phyloP scores from a whole-genome alignment of 2,329 filamentous ascomycete genomes.

The Talaromyces piceae region DNA sequence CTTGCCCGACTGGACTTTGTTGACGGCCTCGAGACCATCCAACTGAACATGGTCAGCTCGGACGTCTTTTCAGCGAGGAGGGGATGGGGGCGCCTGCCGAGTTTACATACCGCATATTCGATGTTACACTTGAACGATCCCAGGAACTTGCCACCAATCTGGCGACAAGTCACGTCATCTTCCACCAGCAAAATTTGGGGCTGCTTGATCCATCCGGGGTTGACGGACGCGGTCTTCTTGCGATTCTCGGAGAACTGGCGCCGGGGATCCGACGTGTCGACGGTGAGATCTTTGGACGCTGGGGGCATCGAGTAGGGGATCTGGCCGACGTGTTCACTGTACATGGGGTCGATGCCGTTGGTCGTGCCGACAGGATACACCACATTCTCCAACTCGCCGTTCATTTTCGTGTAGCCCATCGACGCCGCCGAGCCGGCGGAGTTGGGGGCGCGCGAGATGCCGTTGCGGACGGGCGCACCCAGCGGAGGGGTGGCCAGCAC shows the following conservation, averaged over 20 bases:
- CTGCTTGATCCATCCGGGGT: conserved; percentile 58
- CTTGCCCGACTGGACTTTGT: conserved; percentile 63
- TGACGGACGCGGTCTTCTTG: conserved; percentile 55
- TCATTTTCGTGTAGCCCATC: conserved; percentile 44
- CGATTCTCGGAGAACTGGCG: conserved; percentile 44
- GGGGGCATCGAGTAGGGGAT: conserved; percentile 78
- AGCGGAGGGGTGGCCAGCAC: conserved; percentile 51
- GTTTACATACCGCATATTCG: conserved; percentile 54
- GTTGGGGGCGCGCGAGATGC: conserved; percentile 34
- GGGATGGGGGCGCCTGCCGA: background rate
- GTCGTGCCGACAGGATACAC: conserved; percentile 89
- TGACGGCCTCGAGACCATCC: conserved; percentile 85
- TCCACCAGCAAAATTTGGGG: conserved; percentile 88
- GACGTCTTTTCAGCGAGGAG: conserved; percentile 10
- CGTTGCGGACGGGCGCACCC: conserved; percentile 40
- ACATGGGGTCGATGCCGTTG: conserved; percentile 90
- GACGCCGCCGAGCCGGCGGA: conserved; percentile 43
- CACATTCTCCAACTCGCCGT: conserved; percentile 58
- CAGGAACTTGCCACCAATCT: conserved; percentile 60
- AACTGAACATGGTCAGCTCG: conserved; percentile 51
- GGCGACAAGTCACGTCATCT: conserved; percentile 61
- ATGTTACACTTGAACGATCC: conserved; percentile 58
- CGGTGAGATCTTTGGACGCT: conserved; percentile 49
- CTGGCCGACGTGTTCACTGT: conserved; percentile 87
- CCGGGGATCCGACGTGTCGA: conserved; percentile 31